Evolutionary conservation across 352 stramenopile species (phyloP), one percentile per base, ranked within the genome.

Genomic region (Phytophthora colocasiae): DNA sequence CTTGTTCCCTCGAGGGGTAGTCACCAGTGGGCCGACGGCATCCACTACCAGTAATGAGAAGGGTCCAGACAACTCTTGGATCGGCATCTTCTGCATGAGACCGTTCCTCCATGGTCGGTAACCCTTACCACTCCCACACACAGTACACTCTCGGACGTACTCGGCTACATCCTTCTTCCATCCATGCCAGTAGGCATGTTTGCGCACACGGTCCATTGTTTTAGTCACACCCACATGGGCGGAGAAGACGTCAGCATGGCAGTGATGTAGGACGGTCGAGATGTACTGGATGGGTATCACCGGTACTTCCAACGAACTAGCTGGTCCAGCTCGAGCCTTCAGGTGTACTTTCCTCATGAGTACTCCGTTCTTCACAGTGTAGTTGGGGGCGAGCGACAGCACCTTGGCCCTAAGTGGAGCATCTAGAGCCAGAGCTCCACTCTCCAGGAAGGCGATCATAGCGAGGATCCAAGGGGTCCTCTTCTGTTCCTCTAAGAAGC

Each of bases 1-100:
- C 19, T 19, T 19, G 19, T 19, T 63, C 2, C 55, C 44, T 32
- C 45, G 34, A 1, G 44, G 31, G 54, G 34, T 6, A 19, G 19
- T 19, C 19, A 19, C 19, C 19, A 19, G 19, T 19, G 44, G 55
- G 4, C 34, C 55, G 1, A 49, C 34, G 3, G 32, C 55, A 11
- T 63, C 44, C 44, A 63, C 43, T 2, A 50, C 55, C 4, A 63
- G 29, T 22, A 63, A 11, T 6, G 44, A 63, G 32, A 19, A 19
- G 19, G 19, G 19, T 19, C 19, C 19, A 19, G 19, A 19, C 19
- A 19, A 19, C 19, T 19, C 19, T 19, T 19, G 19, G 19, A 19
- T 19, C 19, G 19, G 19, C 19, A 19, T 19, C 19, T 19, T 19
- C 19, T 19, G 19, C 19, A 19, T 19, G 19, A 19, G 19, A 19